Conservation (phyloP, 495 filamentous ascomycete genomes). For the Chaetomidium leptoderma region DNA sequence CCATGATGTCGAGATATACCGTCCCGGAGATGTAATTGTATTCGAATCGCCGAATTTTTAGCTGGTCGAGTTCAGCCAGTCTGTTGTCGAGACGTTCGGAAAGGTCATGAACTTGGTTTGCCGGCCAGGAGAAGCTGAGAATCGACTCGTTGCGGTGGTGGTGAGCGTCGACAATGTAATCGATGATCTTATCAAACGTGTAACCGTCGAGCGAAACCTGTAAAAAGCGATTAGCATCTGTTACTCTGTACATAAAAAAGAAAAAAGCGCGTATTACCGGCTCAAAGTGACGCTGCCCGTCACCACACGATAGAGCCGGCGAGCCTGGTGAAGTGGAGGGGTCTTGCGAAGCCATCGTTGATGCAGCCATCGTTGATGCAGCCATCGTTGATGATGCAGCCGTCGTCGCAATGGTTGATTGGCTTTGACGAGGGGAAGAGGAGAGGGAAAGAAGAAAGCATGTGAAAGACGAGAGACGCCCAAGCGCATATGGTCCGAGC, state of each 20-base stretch:
- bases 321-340: too few relatives aligned
- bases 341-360: not conserved
- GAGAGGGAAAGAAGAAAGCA: too few relatives aligned
- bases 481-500: too few relatives aligned
- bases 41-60: constrained; percentile 9
- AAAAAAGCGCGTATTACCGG: not conserved
- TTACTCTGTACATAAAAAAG: not conserved
- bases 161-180: constrained; percentile 10
- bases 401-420: not conserved
- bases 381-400: too few relatives aligned
- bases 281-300: not conserved
- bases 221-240: not conserved
- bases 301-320: not conserved
- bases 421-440: too few relatives aligned
- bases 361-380: too few relatives aligned
- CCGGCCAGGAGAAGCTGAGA: constrained; percentile 13
- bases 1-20: constrained; percentile 14
- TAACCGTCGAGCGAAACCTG: constrained; percentile 11
- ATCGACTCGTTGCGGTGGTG: constrained; percentile 8
- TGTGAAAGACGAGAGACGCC: too few relatives aligned
- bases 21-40: constrained; percentile 14
- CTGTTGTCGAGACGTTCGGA: not conserved
- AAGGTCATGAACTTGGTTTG: not conserved
- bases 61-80: constrained; percentile 7
- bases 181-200: constrained; percentile 11